Base-by-base conservation (phyloP, 257 asterid species). In the Nicotiana undulata region DNA sequence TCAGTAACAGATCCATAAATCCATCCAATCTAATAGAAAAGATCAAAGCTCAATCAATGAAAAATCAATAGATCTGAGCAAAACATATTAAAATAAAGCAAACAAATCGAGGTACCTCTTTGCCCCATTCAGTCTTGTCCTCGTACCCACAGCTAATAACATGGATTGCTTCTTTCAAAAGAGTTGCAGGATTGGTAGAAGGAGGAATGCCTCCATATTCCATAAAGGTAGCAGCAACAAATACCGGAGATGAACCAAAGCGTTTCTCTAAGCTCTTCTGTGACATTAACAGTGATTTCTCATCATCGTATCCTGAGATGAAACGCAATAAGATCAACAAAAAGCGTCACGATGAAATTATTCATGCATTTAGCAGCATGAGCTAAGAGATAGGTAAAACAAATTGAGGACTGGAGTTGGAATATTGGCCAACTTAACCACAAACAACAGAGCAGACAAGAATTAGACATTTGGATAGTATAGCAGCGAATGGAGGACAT, bases 21-120 rank as follows among this genome's bases (percentile, higher is more conserved):
- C 59, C 59, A 52, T 17, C 92, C 92, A 81, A 89, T 89, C 90
- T 89, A 82, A 67, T 16, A 26, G 46, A 16, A 32, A 22, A 53
- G 17, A 17, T 26, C 55, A 10, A 56, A 58, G 32, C 5, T 32
- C 6, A 72, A n/a, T 26, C 22, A 37, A n/a, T 76, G 8, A 51
- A 55, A 74, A 34, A 13, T 24, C 32, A 75, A 63, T 7, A 18
- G 2, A 28, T 7, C n/a, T 32, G 58, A 52, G 24, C 24, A 40
- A 77, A 29, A 6, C 56, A 12, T 12, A 17, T 29, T 17, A 18
- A 24, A 37, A 55, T 28, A 46, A 76, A 15, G 11, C 12, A 63
- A 75, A 22, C 6, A 5, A 28, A 20, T 20, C 9, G 24, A 28
- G 59, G 32, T 81, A 81, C 84, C 80, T 81, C 84, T 81, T 81